Evolutionary conservation across 768 basidiomycete genomes (phyloP).

Genomic region (Mycena indigotica): DNA sequence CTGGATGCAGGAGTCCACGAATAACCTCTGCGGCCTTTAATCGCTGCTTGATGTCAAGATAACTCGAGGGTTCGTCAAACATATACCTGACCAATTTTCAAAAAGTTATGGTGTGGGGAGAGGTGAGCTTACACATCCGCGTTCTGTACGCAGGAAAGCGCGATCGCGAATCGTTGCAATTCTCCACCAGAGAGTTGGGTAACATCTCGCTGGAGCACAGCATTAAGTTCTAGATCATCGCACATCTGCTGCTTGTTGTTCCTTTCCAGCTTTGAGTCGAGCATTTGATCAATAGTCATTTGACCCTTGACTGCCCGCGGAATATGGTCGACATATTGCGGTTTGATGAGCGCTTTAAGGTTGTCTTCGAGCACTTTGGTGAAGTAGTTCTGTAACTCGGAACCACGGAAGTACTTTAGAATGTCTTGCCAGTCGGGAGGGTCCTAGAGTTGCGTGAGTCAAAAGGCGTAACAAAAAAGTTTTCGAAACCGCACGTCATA

Average conservation of each 20-base stretch:
- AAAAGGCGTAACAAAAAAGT: slow-evolving; percentile 1
- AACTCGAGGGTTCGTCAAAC: slow-evolving; percentile 99
- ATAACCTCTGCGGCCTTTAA: slow-evolving; percentile 95
- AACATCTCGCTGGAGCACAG: slow-evolving; percentile 85
- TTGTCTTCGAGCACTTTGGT: slow-evolving; percentile 99
- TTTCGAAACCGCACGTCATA: slow-evolving; percentile 72
- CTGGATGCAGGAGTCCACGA: slow-evolving; percentile 77
- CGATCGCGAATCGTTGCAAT: slow-evolving; percentile 96
- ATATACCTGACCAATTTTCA: slow-evolving; percentile 67
- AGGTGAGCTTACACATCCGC: slow-evolving; percentile 83
- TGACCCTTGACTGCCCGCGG: slow-evolving; percentile 92
- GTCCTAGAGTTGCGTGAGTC: slow-evolving; percentile 56
- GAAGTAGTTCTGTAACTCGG: slow-evolving; percentile 99
- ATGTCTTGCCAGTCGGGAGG: slow-evolving; percentile 99
- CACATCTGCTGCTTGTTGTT: slow-evolving; percentile 88
- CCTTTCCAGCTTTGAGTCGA: slow-evolving; percentile 85
- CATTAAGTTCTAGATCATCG: slow-evolving; percentile 83
- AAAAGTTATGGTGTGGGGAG: neutral
- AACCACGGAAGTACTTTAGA: slow-evolving; percentile 96
- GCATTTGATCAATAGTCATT: slow-evolving; percentile 87
- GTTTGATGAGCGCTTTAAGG: slow-evolving; percentile 97
- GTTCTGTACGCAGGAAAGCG: slow-evolving; percentile 91
- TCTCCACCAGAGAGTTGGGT: slow-evolving; percentile 92
- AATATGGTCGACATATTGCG: slow-evolving; percentile 99
- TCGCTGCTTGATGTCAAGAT: slow-evolving; percentile 95